Base-by-base conservation (phyloP, 495 filamentous ascomycete species). In the Mycothermus thermophilus region DNA sequence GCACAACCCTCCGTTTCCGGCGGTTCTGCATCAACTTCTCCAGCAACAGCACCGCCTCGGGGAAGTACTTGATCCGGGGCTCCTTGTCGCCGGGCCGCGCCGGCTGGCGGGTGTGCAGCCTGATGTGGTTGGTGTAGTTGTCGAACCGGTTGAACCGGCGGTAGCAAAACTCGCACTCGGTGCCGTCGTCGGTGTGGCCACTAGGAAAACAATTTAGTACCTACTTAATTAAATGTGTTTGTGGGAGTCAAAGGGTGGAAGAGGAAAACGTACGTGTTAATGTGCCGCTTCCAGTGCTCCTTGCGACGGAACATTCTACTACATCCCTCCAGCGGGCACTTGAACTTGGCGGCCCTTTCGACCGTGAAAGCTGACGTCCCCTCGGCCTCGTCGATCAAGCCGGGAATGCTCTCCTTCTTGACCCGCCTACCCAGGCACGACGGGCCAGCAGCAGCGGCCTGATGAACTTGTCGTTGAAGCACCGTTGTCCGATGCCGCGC, bases 261-360 rank as follows among this genome's bases (percentile, higher is more conserved):
- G 5, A 27, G 11, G 8, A n/a, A 6, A 17, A 25, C 60, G 53
- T 46, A 62, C 60, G 66, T 73, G 40, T 65, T 63, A 47, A 69
- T 66, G 46, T 82, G 77, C 11, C 76, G 60, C 52, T 77, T 78
- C 1, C 79, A 50, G 38, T 80, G 76, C 38, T 80, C 76, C 23
- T 70, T 67, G 29, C 75, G 51, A 52, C 69, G 71, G 41, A 77
- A 80, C 17, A 60, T 58, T 0, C 61, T 64, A 6, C 38, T 27
- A 51, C 64, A 69, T 9, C 44, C 43, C 17, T 27, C 25, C 8
- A 30, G 3, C 8, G 32, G 26, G n/a, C 32, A 41, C 15, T 26
- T 30, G 27, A 25, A 35, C 5, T 29, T 30, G 34, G 40, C 44
- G 5, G 40, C 40, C 8, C n/a, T n/a, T n/a, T n/a, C n/a, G n/a